Evolutionary conservation across 495 filamentous ascomycete species (phyloP), one percentile per base, ranked within the genome.

Genomic region (Penicillium herquei): DNA sequence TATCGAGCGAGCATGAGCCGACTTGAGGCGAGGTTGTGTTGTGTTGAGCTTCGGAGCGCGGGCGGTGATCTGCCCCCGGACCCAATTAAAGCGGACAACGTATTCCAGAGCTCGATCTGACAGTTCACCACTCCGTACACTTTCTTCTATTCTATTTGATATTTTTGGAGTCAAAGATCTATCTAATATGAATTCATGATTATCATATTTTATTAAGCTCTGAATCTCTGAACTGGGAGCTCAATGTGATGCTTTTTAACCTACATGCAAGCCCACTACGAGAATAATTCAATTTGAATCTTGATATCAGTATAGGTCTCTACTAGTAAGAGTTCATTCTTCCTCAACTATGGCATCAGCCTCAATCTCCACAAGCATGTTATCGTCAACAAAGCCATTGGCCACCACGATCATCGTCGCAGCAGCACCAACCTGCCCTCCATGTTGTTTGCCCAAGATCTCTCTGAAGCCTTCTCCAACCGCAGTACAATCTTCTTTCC

Each of bases 281-380:
- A 1, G 21, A 26, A 26, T 1, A 26, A 26, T 26, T 4, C 21
- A 26, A 26, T 26, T 26, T 26, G 21, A 26, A 26, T 26, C 1
- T 26, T 26, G 21, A 26, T 26, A 26, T 26, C 4, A 4, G 1
- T 26, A 26, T 26, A 26, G 21, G 21, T 26, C 21, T 26, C 21
- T 45, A 6, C 7, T 34, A 44, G 6, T 13, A 31, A 30, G 21
- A 54, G 13, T 10, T 37, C 21, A 16, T 13, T 17, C 14, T 17
- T 39, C 33, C 5, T 59, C 39, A 3, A 67, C 59, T 52, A 78
- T 59, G 17, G 75, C 77, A 68, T 78, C 75, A 17, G 73, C 68
- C 49, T 76, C 77, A 47, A 80, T 66, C 55, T 79, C 76, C 16
- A 75, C 74, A 31, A 74, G 64, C 71, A 80, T 78, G n/a, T 66